These are phyloP conservation scores for Phaseolus lunatus DNA, from an alignment of 306 rosid genomes.

Conservation along the genomic window DNA sequence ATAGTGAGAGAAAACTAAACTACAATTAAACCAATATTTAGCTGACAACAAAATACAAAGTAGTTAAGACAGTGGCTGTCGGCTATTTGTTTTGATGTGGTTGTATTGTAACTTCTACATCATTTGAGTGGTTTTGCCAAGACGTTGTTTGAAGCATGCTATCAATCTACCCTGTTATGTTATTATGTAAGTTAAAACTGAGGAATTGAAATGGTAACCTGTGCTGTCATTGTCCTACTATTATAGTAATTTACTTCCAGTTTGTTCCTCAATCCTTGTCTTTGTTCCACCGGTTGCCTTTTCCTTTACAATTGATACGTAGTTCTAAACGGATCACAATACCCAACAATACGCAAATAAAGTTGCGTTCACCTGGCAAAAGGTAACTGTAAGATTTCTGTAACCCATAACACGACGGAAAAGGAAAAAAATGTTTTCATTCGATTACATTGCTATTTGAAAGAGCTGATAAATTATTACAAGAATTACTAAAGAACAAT, in stretches of 20 bases:
- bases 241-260: background rate
- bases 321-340: background rate
- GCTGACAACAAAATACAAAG: background rate
- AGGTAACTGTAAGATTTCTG: constrained; percentile 15
- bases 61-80: background rate
- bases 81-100: background rate
- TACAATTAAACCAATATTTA: no score
- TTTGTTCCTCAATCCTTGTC: constrained; percentile 29
- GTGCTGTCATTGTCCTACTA: background rate
- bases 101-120: no score
- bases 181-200: background rate
- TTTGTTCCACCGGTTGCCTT: constrained; percentile 1
- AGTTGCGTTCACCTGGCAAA: constrained; percentile 12
- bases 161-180: background rate
- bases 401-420: background rate
- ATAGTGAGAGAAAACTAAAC: background rate
- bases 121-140: background rate
- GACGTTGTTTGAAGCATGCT: background rate
- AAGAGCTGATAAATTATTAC: constrained; percentile 70
- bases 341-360: constrained; percentile 11
- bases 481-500: constrained; percentile 61
- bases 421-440: constrained; percentile 41
- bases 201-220: background rate
- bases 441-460: constrained; percentile 53
- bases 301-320: background rate